Evolutionary conservation across 1,139 yeast species (phyloP), one percentile per base, ranked within the genome.

Genomic region (Candida labiduridarum): DNA sequence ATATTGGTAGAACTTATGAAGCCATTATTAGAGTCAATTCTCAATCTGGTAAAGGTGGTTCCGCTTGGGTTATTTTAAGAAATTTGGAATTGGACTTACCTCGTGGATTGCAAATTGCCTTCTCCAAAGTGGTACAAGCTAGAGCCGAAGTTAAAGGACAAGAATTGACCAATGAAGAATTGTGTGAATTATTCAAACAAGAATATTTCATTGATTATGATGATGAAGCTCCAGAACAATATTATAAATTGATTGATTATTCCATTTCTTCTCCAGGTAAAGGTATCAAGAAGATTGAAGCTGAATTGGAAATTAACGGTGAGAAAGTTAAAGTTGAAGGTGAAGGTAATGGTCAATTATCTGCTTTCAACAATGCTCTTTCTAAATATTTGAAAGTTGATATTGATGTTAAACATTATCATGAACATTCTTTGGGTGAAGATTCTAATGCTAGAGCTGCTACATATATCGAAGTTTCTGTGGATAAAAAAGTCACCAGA

Each of bases 381-480:
- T 75, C 85, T 41, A 71, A 72, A 43, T 73, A 78, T 52, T 78
- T 89, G 55, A 80, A 81, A 43, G 74, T 83, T 52, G 64, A 65
- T 16, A 74, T 91, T 51, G 89, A 86, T 59, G 97, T 94, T 53
- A 83, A 84, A 63, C 81, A 87, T 65, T 94, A 94, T 71, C 87
- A 87, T 54, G 98, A 94, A 72, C 98, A 94, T 69, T 87, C 97
- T 41, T 79, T 94, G 57, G 98, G 98, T 55, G 80, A 83, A 45
- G 97, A 95, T 56, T 84, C 96, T 38, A 78, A 82, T 56, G 84
- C 96, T 50, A 83, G 87, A 66, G 99, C 99, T 54, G 98, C 95
- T 25, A 85, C 97, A 18, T 94, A 87, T 67, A 85, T 91, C 57
- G 90, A 86, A 65, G 74, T 85, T 44, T 79, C 80, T 63, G 77